Conservation (phyloP, 768 basidiomycete genomes). For the Pleurotus giganteus region DNA sequence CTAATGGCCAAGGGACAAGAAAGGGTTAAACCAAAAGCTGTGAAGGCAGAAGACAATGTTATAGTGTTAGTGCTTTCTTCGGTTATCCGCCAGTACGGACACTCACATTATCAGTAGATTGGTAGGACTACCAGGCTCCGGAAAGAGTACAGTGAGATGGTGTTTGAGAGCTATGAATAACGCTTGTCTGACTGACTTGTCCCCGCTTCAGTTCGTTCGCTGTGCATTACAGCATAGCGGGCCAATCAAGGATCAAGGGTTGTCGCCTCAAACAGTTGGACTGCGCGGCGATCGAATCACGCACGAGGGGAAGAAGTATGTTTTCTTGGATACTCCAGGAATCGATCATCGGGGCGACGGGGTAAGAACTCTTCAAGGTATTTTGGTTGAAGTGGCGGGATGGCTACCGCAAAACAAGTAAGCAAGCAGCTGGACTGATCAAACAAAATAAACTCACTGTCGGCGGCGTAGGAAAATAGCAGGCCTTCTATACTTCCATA, state of each 20-base stretch:
- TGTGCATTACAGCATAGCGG: background rate
- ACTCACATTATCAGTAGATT: background rate
- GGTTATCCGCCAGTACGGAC: no score
- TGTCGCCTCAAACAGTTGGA: background rate
- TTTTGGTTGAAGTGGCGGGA: background rate
- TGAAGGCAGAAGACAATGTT: constrained; percentile 20
- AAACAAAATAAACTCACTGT: background rate
- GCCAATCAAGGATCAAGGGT: background rate
- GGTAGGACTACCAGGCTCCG: background rate
- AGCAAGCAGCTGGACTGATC: background rate
- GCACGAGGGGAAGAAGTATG: background rate
- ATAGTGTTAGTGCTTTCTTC: constrained; percentile 17
- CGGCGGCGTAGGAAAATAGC: constrained; percentile 8
- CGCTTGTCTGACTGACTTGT: background rate
- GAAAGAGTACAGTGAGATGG: background rate
- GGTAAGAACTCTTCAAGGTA: background rate
- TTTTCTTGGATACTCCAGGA: background rate
- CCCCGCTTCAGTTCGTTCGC: background rate
- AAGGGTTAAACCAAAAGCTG: background rate
- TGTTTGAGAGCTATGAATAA: background rate
- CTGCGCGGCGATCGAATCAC: background rate
- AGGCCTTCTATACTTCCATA: constrained; percentile 20
- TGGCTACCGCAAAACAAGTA: background rate
- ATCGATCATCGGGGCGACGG: background rate
- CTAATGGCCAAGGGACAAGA: constrained; percentile 1